These are phyloP conservation scores for Phymatotrichopsis omnivora DNA, from an alignment of 2,329 filamentous ascomycete genomes.

Conservation along the genomic window DNA sequence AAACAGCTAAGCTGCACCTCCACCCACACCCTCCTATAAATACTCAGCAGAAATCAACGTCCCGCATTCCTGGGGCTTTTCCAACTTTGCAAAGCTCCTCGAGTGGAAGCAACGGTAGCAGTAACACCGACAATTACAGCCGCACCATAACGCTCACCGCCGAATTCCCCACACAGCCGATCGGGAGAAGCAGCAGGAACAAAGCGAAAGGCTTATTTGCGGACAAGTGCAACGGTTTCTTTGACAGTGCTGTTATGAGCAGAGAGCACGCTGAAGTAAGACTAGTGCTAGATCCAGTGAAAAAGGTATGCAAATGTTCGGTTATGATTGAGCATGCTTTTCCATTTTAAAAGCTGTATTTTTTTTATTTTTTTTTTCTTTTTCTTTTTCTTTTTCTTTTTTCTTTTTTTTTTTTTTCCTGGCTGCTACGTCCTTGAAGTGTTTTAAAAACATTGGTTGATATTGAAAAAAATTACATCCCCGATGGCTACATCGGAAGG, in stretches of 20 bases:
- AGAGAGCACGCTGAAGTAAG: slow-evolving; percentile 50
- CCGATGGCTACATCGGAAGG: neutral
- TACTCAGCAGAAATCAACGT: slow-evolving; percentile 19
- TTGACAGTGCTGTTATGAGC: slow-evolving; percentile 63
- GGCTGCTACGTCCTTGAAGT: too few species aligned
- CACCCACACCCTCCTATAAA: slow-evolving; percentile 23
- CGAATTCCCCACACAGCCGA: slow-evolving; percentile 32
- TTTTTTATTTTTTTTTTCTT: slow-evolving; percentile 2
- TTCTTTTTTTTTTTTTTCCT: slow-evolving; percentile 28
- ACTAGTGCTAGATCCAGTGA: slow-evolving; percentile 22
- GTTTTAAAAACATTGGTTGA: too few species aligned
- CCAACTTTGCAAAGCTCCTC: slow-evolving; percentile 20
- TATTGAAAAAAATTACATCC: too few species aligned
- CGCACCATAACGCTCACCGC: slow-evolving; percentile 33
- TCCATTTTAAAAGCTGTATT: slow-evolving; percentile 38
- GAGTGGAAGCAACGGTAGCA: slow-evolving; percentile 4
- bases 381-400: slow-evolving; percentile 28
- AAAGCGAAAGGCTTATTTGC: slow-evolving; percentile 35
- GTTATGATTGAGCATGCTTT: neutral
- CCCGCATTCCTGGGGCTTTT: slow-evolving; percentile 22
- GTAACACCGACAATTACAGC: slow-evolving; percentile 17
- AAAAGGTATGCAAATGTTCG: slow-evolving; percentile 19
- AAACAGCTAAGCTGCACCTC: slow-evolving; percentile 23
- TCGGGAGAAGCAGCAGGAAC: slow-evolving; percentile 42
- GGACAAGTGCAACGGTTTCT: slow-evolving; percentile 50